Conservation (phyloP, 2,329 filamentous ascomycete genomes). For the Xylariales sp. region DNA sequence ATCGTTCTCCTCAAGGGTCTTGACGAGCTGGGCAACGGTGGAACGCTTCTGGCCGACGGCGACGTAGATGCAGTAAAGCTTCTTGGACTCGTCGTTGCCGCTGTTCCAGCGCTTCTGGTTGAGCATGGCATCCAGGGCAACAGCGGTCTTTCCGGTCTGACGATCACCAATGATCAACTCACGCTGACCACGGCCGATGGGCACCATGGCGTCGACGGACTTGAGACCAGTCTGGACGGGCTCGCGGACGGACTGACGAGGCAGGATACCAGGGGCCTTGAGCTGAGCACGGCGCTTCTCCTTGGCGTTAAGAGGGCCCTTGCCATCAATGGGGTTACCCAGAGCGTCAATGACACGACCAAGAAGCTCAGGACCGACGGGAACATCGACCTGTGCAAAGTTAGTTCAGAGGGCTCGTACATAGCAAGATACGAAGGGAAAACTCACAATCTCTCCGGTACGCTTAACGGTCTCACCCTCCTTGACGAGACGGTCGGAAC, state of each 20-base stretch:
- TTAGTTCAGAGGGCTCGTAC: neutral
- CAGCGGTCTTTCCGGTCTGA: constrained; percentile 99
- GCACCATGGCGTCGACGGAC: constrained; percentile 99
- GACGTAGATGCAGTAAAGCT: constrained; percentile 99
- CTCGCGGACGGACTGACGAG: constrained; percentile 95
- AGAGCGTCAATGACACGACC: constrained; percentile 98
- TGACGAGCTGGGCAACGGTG: constrained; percentile 97
- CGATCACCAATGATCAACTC: constrained; percentile 99
- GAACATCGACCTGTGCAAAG: constrained; percentile 78
- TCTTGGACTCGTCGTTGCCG: constrained; percentile 83
- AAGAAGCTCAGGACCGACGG: constrained; percentile 87
- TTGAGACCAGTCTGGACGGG: constrained; percentile 99
- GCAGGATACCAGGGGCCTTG: constrained; percentile 98
- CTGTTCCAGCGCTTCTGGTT: constrained; percentile 99
- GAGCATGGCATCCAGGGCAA: constrained; percentile 94
- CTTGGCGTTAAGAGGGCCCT: constrained; percentile 91
- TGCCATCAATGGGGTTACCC: constrained; percentile 98
- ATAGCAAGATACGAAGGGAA: no score
- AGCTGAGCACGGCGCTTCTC: constrained; percentile 95
- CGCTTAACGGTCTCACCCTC: constrained; percentile 99
- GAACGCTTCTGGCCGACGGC: constrained; percentile 99
- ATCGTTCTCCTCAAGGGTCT: constrained; percentile 99
- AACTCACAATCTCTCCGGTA: constrained; percentile 95
- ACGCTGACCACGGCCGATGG: constrained; percentile 99
- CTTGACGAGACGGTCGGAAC: constrained; percentile 99